phyloP scores from a whole-genome alignment of 208 protist genomes.

The Baffinella frigidus region DNA sequence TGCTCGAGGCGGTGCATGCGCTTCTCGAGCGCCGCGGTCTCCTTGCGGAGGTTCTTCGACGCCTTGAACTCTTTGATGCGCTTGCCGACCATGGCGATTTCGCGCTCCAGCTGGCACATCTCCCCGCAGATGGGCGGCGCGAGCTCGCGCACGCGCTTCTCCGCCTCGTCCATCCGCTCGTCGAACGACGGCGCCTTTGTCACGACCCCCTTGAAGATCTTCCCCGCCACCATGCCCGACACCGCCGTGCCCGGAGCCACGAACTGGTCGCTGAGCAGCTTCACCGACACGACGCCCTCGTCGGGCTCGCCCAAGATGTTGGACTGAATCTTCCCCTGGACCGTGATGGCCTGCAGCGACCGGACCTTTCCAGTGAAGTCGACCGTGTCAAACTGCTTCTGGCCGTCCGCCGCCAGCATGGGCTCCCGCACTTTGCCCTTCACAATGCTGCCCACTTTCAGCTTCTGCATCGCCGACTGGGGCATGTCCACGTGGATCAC shows the following conservation, averaged over 20 bases:
- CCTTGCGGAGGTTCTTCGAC: neutral
- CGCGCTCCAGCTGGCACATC: neutral
- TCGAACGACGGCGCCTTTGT: neutral
- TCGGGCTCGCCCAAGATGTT: neutral
- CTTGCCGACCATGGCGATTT: neutral
- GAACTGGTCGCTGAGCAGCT: conserved; percentile 26
- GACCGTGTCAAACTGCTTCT: neutral
- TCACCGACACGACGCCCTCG: conserved; percentile 45
- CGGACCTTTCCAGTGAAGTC: conserved; percentile 19
- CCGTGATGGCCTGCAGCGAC: conserved; percentile 26
- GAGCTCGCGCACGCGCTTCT: conserved; percentile 32
- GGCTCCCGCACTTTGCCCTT: neutral
- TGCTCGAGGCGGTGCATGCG: neutral
- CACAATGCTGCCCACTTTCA: neutral
- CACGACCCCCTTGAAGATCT: conserved; percentile 34
- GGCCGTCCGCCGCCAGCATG: neutral
- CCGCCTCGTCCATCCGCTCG: conserved; percentile 38
- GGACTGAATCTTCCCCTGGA: neutral
- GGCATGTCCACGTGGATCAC: conserved; percentile 25
- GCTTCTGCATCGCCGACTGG: neutral
- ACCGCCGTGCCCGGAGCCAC: conserved; percentile 18
- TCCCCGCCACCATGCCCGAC: neutral
- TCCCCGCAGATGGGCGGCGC: neutral
- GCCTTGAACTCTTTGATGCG: conserved; percentile 6
- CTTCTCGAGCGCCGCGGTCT: neutral